A percentile compares a stretch with the other conserved stretches of the same genome.
Evolutionary conservation across 2,329 filamentous ascomycete genomes (phyloP).

Genomic region (Aspergillus bombycis): DNA sequence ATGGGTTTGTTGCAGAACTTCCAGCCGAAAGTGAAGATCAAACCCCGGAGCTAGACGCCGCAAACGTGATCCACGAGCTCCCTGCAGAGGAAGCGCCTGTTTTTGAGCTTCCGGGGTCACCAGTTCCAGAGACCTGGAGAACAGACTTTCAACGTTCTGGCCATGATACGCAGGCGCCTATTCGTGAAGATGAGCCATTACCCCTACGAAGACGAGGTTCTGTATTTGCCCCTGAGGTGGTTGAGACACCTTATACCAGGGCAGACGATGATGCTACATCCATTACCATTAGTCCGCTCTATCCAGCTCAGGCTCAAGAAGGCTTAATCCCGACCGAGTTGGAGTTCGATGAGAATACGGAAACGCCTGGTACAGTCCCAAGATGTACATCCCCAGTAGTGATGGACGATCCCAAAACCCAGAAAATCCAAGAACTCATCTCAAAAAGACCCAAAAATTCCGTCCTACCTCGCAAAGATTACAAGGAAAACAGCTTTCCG

Average conservation of each 20-base stretch:
- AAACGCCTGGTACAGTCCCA: slow-evolving; percentile 14
- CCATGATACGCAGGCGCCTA: neutral
- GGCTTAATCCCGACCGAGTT: neutral
- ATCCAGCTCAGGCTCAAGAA: neutral
- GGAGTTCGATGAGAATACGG: slow-evolving; percentile 3
- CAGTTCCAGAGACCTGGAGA: slow-evolving; percentile 15
- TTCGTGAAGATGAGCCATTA: slow-evolving; percentile 36
- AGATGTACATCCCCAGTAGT: slow-evolving; percentile 24
- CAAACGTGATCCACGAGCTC: slow-evolving; percentile 39
- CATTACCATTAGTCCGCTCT: neutral
- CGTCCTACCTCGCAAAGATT: slow-evolving; percentile 32
- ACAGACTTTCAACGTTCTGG: neutral
- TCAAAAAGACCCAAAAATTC: slow-evolving; percentile 40
- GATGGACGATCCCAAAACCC: slow-evolving; percentile 29
- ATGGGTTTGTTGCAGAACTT: slow-evolving; percentile 37
- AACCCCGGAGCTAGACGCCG: slow-evolving; percentile 33
- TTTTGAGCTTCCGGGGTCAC: slow-evolving; percentile 46
- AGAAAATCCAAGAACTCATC: slow-evolving; percentile 43
- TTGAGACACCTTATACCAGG: slow-evolving; percentile 25
- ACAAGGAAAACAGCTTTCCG: slow-evolving; percentile 31
- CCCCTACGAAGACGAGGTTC: slow-evolving; percentile 43
- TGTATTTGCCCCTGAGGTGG: slow-evolving; percentile 51
- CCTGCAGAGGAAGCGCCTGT: slow-evolving; percentile 31
- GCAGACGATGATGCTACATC: neutral
- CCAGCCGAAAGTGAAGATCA: slow-evolving; percentile 30